phyloP scores from a whole-genome alignment of 768 basidiomycete species.

The Tricholomella constricta region DNA sequence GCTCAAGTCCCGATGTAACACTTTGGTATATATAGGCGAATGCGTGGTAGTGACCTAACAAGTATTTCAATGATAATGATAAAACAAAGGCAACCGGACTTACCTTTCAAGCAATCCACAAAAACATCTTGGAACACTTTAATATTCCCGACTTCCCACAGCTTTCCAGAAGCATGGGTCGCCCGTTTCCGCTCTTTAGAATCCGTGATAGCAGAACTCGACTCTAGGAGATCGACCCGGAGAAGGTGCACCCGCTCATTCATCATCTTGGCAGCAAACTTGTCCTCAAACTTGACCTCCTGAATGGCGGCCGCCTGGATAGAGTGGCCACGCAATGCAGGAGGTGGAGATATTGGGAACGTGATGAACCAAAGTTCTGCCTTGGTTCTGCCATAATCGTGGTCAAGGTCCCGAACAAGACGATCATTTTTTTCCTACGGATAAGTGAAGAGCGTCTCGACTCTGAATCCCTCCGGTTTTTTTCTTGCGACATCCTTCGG shows the following conservation, averaged over 20 bases:
- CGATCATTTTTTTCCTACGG: too few species aligned
- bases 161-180: conserved; percentile 18
- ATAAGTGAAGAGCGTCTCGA: too few species aligned
- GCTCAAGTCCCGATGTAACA: conserved; percentile 35
- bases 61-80: background rate
- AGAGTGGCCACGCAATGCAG: too few species aligned
- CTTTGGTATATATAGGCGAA: conserved; percentile 16
- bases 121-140: conserved; percentile 30
- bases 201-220: too few species aligned
- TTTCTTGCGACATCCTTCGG: too few species aligned
- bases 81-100: background rate
- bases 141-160: conserved; percentile 21
- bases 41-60: conserved; percentile 26
- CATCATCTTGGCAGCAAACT: conserved; percentile 1
- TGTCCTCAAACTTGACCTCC: too few species aligned
- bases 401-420: too few species aligned
- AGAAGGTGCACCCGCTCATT: conserved; percentile 2
- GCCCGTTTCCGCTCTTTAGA: background rate
- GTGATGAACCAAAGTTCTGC: too few species aligned
- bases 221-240: conserved; percentile 6
- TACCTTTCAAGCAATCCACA: conserved; percentile 33
- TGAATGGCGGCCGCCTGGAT: too few species aligned
- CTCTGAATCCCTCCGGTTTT: too few species aligned
- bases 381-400: too few species aligned
- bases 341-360: too few species aligned